phyloP scores from a whole-genome alignment of 2,329 filamentous ascomycete genomes.

The Sporothrix brunneoviolacea region DNA sequence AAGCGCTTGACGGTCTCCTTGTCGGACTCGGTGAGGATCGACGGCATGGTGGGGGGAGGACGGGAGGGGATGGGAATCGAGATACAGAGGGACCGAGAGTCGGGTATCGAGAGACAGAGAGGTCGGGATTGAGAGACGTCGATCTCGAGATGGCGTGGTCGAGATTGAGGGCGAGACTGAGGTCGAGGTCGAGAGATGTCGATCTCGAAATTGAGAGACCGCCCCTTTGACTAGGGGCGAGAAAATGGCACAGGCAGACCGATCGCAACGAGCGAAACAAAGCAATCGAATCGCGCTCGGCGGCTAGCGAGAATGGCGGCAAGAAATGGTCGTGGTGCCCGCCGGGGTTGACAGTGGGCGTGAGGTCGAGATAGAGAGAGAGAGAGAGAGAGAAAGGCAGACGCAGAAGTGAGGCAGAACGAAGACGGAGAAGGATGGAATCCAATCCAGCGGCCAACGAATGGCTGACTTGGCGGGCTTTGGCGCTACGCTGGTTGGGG shows the following conservation, averaged over 20 bases:
- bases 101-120: not conserved
- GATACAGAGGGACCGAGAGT: not conserved
- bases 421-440: slow-evolving; percentile 10
- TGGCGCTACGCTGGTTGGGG: slow-evolving; percentile 4
- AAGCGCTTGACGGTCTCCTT: slow-evolving; percentile 94
- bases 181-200: too few relatives aligned
- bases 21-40: slow-evolving; percentile 80
- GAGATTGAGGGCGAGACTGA: too few relatives aligned
- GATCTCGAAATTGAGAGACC: too few relatives aligned
- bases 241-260: too few relatives aligned
- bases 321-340: not conserved
- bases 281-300: too few relatives aligned
- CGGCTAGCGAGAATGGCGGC: too few relatives aligned
- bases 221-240: too few relatives aligned
- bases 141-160: too few relatives aligned
- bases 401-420: slow-evolving; percentile 6
- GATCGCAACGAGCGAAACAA: too few relatives aligned
- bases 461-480: not conserved
- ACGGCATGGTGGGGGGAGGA: slow-evolving; percentile 40
- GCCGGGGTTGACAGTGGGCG: not conserved
- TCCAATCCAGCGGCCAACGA: slow-evolving; percentile 9
- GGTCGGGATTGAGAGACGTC: not conserved
- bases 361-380: not conserved
- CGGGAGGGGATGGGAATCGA: not conserved
- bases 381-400: not conserved